These are phyloP conservation scores for Arthroderma sp. DNA, from an alignment of 2,329 filamentous ascomycete species.

Conservation along the genomic window DNA sequence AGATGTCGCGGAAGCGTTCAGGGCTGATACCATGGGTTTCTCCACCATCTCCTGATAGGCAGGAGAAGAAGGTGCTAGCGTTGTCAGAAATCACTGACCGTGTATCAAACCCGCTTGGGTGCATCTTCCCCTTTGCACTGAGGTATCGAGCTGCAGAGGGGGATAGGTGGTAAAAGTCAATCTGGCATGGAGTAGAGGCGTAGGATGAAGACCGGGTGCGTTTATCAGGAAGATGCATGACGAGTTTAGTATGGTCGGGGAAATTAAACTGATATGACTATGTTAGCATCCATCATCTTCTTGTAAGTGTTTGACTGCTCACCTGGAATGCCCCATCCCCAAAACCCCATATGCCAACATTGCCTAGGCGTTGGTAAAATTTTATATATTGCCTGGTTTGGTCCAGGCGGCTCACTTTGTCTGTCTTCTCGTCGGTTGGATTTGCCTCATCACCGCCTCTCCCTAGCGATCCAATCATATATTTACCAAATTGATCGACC, in stretches of 20 bases:
- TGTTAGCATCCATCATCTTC: too few relatives aligned
- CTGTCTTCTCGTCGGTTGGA: constrained; percentile 17
- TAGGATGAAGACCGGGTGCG: constrained; percentile 9
- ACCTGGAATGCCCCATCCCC: constrained; percentile 36
- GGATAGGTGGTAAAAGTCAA: constrained; percentile 38
- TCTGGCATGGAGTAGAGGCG: constrained; percentile 17
- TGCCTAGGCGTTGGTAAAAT: constrained; percentile 39
- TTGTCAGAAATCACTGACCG: constrained; percentile 30
- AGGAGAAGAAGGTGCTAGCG: constrained; percentile 27
- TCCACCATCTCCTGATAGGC: constrained; percentile 22
- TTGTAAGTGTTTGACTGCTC: constrained; percentile 1
- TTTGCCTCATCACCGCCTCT: constrained; percentile 26
- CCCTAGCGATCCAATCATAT: constrained; percentile 37
- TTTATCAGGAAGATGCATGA: constrained; percentile 30
- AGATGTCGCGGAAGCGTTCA: constrained; percentile 27
- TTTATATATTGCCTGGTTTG: constrained; percentile 28
- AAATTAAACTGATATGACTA: constrained; percentile 32
- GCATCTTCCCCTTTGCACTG: constrained; percentile 28
- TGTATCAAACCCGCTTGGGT: constrained; percentile 31
- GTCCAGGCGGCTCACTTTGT: constrained; percentile 4
- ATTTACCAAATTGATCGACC: constrained; percentile 39
- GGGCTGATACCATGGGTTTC: constrained; percentile 21
- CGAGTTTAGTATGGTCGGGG: constrained; percentile 39
- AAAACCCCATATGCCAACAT: constrained; percentile 42
- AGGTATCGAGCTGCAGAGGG: constrained; percentile 33